Conservation (phyloP, 2,329 filamentous ascomycete genomes). For the Pseudogymnoascus sp. region DNA sequence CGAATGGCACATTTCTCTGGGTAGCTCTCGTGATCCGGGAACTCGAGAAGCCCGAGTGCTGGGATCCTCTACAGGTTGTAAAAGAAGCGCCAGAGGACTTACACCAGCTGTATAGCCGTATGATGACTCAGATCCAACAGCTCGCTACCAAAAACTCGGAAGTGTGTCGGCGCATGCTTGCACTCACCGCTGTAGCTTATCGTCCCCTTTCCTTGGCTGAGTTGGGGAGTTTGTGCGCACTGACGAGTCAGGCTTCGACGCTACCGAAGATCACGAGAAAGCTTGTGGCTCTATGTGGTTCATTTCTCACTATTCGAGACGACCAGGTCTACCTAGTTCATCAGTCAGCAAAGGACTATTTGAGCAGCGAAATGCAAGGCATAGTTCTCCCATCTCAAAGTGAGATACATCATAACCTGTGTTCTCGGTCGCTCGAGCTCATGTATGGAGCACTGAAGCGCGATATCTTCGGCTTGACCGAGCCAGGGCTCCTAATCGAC, state of each 20-base stretch:
- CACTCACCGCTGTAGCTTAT: too few relatives aligned
- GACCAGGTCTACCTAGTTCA: constrained; percentile 33
- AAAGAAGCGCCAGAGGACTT: too few relatives aligned
- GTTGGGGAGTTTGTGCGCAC: too few relatives aligned
- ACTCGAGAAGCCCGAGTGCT: too few relatives aligned
- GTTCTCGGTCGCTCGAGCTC: constrained; percentile 29
- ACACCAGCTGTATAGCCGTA: too few relatives aligned
- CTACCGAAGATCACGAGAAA: constrained; percentile 16
- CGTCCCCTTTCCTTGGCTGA: too few relatives aligned
- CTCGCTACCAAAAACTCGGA: too few relatives aligned
- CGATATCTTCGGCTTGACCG: constrained; percentile 31
- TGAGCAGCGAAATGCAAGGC: constrained; percentile 22
- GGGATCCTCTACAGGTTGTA: too few relatives aligned
- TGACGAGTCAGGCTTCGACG: too few relatives aligned
- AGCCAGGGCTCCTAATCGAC: constrained; percentile 22
- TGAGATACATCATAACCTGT: constrained; percentile 28
- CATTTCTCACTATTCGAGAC: constrained; percentile 32
- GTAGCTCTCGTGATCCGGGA: too few relatives aligned
- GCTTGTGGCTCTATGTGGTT: constrained; percentile 32
- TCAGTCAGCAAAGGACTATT: constrained; percentile 38
- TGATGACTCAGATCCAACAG: too few relatives aligned
- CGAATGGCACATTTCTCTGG: constrained; percentile 25
- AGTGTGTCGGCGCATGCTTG: too few relatives aligned
- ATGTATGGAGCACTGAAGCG: constrained; percentile 27
- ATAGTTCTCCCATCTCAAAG: constrained; percentile 25